A percentile compares a stretch with the other conserved stretches of the same genome.
These are phyloP conservation scores for Fistulinella prunicolor DNA, from an alignment of 768 basidiomycete species.

Conservation along the genomic window DNA sequence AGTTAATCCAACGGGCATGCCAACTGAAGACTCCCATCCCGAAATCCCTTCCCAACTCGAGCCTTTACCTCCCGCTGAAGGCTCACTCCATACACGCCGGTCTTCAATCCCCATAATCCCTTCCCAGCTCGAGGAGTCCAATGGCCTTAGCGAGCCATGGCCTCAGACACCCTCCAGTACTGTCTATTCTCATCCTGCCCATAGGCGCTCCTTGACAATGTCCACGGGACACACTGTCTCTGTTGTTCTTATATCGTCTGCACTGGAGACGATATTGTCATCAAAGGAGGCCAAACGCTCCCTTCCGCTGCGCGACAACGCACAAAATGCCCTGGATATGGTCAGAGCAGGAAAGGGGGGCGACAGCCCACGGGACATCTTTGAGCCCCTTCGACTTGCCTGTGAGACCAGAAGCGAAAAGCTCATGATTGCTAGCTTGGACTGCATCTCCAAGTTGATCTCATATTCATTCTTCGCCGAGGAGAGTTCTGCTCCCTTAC, in stretches of 20 bases:
- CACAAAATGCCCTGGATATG: slow-evolving; percentile 79
- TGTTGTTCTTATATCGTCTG: slow-evolving; percentile 76
- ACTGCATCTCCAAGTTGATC: slow-evolving; percentile 96
- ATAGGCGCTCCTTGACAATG: slow-evolving; percentile 58
- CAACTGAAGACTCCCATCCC: background rate
- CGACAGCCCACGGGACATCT: slow-evolving; percentile 80
- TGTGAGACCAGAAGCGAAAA: slow-evolving; percentile 95
- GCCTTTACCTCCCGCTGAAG: slow-evolving; percentile 4
- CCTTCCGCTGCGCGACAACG: slow-evolving; percentile 74
- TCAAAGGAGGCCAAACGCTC: slow-evolving; percentile 90
- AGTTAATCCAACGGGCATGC: background rate
- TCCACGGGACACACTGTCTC: slow-evolving; percentile 73
- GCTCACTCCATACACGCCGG: background rate
- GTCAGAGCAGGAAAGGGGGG: slow-evolving; percentile 72
- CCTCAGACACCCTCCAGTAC: slow-evolving; percentile 21
- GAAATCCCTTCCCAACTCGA: slow-evolving; percentile 3
- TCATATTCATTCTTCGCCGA: slow-evolving; percentile 97
- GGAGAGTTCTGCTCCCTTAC: slow-evolving; percentile 38
- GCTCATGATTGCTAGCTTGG: slow-evolving; percentile 93
- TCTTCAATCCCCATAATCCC: slow-evolving; percentile 6
- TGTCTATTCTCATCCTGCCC: slow-evolving; percentile 27
- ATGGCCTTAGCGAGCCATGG: slow-evolving; percentile 13
- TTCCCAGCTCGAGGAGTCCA: slow-evolving; percentile 8
- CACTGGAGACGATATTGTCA: slow-evolving; percentile 79
- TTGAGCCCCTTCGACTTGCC: slow-evolving; percentile 93